A percentile compares a stretch with the other conserved stretches of the same genome.
Evolutionary conservation across 768 basidiomycete species (phyloP).

Genomic region (Pleurotus platypus): DNA sequence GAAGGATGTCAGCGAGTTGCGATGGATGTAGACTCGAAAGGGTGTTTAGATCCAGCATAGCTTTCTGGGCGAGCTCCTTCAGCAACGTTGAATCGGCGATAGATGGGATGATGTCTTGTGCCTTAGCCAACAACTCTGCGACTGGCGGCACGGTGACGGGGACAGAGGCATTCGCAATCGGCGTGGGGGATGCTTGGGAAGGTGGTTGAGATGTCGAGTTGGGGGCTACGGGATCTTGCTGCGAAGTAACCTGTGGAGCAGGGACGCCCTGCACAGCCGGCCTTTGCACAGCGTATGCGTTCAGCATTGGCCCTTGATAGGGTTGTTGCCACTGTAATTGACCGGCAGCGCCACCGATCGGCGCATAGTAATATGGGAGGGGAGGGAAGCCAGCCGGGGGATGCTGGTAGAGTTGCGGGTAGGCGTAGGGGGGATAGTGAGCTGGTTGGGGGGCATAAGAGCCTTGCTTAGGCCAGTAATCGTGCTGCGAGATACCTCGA

Average conservation of each 20-base stretch:
- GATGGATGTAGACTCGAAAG: conserved; percentile 30
- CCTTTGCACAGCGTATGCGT: background rate
- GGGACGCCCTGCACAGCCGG: background rate
- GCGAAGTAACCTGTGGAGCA: conserved; percentile 2
- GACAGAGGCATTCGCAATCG: background rate
- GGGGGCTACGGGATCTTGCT: background rate
- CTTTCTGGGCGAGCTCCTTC: conserved; percentile 1
- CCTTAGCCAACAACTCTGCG: background rate
- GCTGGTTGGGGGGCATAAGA: conserved; percentile 17
- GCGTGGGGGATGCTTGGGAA: background rate
- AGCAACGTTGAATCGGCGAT: conserved; percentile 6
- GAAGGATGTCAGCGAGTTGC: conserved; percentile 34
- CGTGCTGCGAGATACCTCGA: conserved; percentile 23
- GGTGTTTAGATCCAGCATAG: conserved; percentile 22
- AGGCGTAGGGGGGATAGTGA: conserved; percentile 21
- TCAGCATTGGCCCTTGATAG: conserved; percentile 21
- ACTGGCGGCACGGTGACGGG: too few species aligned
- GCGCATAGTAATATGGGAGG: conserved; percentile 21
- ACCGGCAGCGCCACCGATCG: conserved; percentile 11
- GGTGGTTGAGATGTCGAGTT: background rate
- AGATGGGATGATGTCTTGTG: conserved; percentile 2
- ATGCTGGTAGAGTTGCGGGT: conserved; percentile 24
- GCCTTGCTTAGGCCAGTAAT: conserved; percentile 33
- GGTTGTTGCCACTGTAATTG: conserved; percentile 31
- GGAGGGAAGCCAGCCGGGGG: conserved; percentile 13